Evolutionary conservation across 768 basidiomycete species (phyloP), one percentile per base, ranked within the genome.

Genomic region (Asterophora lycoperdoides): DNA sequence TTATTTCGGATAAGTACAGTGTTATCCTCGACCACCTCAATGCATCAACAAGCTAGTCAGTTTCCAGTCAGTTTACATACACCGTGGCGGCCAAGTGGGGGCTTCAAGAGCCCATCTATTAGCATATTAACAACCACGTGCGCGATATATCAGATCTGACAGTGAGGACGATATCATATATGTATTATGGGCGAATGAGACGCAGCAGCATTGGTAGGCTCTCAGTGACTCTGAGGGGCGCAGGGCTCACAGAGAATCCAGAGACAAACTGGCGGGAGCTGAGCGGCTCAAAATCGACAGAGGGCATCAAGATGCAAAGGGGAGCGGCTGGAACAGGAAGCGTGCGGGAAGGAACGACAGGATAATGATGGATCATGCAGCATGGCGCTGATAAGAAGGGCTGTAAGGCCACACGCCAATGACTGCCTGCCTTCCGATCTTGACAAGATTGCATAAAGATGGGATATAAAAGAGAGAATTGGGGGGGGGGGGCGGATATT

Each of bases 391-490:
- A 68, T 69, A 69, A 68, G 66, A 59, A 56, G 61, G 60, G 35
- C 11, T 41, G 32, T 50, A 46, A 45, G 48, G 39, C 47, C 36
- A 45, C 44, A 38, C 48, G 42, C 37, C 23, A 6, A 6, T 23
- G 23, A 6, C 23, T 48, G 26, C 20, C 42, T 44, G 42, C 41
- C 41, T 52, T 56, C 56, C 56, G 56, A 59, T 56, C 47, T 52
- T 39, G 60, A 50, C 57, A 49, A 58, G 52, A 60, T 60, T 56
- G 55, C 56, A 54, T 50, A 59, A 60, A 46, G 57, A 53, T 55
- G 49, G 59, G 60, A 52, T 71, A 72, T 70, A 70, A 67, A 69
- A 64, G 64, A 67, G 62, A 52, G 59, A 65, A 64, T 57, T 57
- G 65, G 68, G 65, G 51, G 45, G 39, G 58, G 38, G 46, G 49